Percentiles rank a stretch among this genome's conserved stretches.
Evolutionary conservation across 2,329 filamentous ascomycete genomes (phyloP).

Genomic region (Aspergillus carbonarius): DNA sequence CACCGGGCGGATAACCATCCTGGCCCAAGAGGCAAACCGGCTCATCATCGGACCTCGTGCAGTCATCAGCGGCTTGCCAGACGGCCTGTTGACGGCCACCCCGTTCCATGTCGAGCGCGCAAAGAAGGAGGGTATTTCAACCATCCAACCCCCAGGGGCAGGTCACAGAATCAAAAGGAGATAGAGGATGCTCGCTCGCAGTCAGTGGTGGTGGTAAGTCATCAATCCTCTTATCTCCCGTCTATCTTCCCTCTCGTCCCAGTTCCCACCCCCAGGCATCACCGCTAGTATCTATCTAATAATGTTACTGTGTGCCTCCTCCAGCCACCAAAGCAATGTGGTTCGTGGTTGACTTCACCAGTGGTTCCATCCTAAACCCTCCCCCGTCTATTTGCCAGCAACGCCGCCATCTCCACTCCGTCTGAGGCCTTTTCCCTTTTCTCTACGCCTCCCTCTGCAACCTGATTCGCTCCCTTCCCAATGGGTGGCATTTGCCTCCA

Average conservation of each 20-base stretch:
- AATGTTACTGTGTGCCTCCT: background rate
- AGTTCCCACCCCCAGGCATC: background rate
- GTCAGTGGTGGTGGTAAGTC: background rate
- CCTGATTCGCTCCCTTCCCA: slow-evolving; percentile 3
- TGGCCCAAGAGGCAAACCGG: slow-evolving; percentile 3
- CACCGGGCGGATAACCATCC: slow-evolving; percentile 3
- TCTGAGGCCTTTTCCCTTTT: slow-evolving; percentile 12
- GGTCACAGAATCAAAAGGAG: background rate
- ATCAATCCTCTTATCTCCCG: background rate
- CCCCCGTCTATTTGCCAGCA: slow-evolving; percentile 14
- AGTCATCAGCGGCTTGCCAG: background rate
- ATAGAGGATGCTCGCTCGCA: background rate
- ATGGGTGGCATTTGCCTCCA: slow-evolving; percentile 7
- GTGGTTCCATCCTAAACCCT: slow-evolving; percentile 13
- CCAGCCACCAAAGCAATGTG: slow-evolving; percentile 10
- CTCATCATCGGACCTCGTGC: slow-evolving; percentile 2
- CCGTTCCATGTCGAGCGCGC: too few relatives aligned
- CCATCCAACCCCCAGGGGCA: background rate
- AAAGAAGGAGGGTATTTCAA: background rate
- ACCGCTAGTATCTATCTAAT: background rate
- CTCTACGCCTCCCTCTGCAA: background rate
- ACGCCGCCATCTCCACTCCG: slow-evolving; percentile 12
- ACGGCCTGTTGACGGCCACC: too few relatives aligned
- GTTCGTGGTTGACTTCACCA: slow-evolving; percentile 14
- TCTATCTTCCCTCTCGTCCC: background rate